phyloP scores from a whole-genome alignment of 495 filamentous ascomycete species.

The Astrothelium subdiscretum region DNA sequence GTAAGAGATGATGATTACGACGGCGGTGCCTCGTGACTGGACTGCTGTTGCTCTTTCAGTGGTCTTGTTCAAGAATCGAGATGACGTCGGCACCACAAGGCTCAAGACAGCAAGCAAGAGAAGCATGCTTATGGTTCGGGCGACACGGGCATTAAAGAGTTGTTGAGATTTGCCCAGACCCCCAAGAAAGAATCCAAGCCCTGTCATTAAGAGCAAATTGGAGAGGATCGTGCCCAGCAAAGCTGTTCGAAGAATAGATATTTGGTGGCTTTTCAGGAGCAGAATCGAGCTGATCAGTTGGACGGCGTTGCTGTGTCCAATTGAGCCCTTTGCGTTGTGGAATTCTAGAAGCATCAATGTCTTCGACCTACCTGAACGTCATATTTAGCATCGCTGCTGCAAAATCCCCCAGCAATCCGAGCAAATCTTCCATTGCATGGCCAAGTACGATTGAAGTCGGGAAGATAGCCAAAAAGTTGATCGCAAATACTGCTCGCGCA shows the following conservation, averaged over 20 bases:
- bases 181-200: slow-evolving; percentile 14
- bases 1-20: background rate
- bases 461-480: background rate
- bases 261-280: slow-evolving; percentile 9
- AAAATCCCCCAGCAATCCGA: background rate
- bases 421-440: background rate
- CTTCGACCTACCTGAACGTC: no score
- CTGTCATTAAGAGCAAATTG: slow-evolving; percentile 14
- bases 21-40: background rate
- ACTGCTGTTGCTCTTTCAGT: background rate
- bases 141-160: slow-evolving; percentile 5
- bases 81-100: slow-evolving; percentile 4
- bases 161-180: slow-evolving; percentile 11
- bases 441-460: background rate
- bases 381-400: background rate
- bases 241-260: slow-evolving; percentile 8
- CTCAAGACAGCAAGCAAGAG: slow-evolving; percentile 5
- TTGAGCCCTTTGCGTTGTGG: no score
- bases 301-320: slow-evolving; percentile 11
- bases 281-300: slow-evolving; percentile 16
- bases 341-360: no score
- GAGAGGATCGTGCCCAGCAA: slow-evolving; percentile 13
- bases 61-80: background rate
- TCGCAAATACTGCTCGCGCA: background rate
- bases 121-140: slow-evolving; percentile 3